Evolutionary conservation across 2,329 filamentous ascomycete genomes (phyloP), one percentile per base, ranked within the genome.

Genomic region (Fusarium sp.): DNA sequence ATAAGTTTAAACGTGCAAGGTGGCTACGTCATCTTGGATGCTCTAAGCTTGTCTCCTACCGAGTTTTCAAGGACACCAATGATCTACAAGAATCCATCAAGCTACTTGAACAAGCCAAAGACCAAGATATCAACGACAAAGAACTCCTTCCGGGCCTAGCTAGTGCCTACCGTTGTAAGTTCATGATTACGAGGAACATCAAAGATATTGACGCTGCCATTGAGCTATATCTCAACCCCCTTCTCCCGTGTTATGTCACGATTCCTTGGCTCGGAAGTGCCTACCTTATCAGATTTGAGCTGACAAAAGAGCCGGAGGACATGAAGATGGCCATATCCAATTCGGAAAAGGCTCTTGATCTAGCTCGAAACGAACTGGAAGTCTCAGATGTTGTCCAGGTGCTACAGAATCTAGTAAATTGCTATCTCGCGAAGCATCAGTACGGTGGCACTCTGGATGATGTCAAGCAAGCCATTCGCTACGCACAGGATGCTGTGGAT

Each of bases 381-480:
- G 4, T 36, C 35, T 54, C 50, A 14, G 50, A 38, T 8, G 7
- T 22, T 3, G 35, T n/a, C 0, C 35, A 22, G 13, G 30, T 61
- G 10, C n/a, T 56, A 0, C 16, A 36, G 14, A 15, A 4, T 4
- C 4, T 61, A 6, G 1, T 11, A 8, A 36, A 24, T 14, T 61
- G 50, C 26, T 33, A 18, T 31, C 36, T 61, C 0, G 3, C 14
- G 0, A 42, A n/a, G 1, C 1, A 36, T 6, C 16, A 9, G 2
- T 7, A 24, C 6, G 6, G 14, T 0, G 24, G 31, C 0, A 26
- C 0, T 1, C 5, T 56, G 1, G 2, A 6, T 5, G 31, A 61
- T 1, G 4, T 61, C 0, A 13, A 56, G 0, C 1, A 12, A 0
- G 48, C 36, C 1, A 56, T 10, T 1, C 1, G 2, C 12, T 56